A percentile compares a stretch with the other conserved stretches of the same genome.
Evolutionary conservation across 2,329 filamentous ascomycete genomes (phyloP).

Genomic region (Metarhizium anisopliae): DNA sequence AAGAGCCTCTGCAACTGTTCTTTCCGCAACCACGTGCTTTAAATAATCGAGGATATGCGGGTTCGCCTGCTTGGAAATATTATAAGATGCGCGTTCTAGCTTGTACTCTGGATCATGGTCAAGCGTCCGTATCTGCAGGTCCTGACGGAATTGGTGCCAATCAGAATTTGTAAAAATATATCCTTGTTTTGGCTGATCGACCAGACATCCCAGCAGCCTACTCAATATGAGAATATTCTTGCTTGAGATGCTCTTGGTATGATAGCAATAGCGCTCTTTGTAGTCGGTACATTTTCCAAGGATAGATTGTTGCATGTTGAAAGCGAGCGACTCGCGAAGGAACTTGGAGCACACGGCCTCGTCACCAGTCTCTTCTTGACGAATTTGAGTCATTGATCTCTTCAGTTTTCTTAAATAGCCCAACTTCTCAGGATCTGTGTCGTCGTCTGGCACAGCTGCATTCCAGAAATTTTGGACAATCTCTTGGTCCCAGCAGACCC

Average conservation of each 20-base stretch:
- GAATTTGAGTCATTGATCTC: constrained; percentile 36
- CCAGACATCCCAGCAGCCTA: constrained; percentile 41
- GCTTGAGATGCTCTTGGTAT: constrained; percentile 39
- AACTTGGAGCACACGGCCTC: constrained; percentile 30
- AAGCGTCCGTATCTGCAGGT: constrained; percentile 6
- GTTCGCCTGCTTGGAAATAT: constrained; percentile 11
- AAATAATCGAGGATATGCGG: constrained; percentile 54
- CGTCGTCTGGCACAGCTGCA: constrained; percentile 22
- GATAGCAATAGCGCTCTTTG: constrained; percentile 56
- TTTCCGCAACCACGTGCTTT: constrained; percentile 43
- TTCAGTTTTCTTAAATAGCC: constrained; percentile 42
- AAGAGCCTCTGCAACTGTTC: constrained; percentile 29
- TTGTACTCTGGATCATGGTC: constrained; percentile 36
- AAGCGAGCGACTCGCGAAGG: constrained; percentile 44
- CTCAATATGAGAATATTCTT: constrained; percentile 38
- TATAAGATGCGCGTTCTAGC: constrained; percentile 12
- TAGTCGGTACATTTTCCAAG: constrained; percentile 57
- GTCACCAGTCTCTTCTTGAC: constrained; percentile 19
- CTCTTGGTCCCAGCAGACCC: constrained; percentile 63
- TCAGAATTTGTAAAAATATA: constrained; percentile 35
- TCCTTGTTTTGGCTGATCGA: constrained; percentile 50
- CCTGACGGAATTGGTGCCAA: constrained; percentile 28
- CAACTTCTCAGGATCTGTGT: constrained; percentile 32
- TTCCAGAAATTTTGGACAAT: constrained; percentile 62
- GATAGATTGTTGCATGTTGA: constrained; percentile 46